Percentiles rank a stretch among this genome's conserved stretches.
Conservation (phyloP, 106 monocot genomes). For the Ottelia alismoides region DNA sequence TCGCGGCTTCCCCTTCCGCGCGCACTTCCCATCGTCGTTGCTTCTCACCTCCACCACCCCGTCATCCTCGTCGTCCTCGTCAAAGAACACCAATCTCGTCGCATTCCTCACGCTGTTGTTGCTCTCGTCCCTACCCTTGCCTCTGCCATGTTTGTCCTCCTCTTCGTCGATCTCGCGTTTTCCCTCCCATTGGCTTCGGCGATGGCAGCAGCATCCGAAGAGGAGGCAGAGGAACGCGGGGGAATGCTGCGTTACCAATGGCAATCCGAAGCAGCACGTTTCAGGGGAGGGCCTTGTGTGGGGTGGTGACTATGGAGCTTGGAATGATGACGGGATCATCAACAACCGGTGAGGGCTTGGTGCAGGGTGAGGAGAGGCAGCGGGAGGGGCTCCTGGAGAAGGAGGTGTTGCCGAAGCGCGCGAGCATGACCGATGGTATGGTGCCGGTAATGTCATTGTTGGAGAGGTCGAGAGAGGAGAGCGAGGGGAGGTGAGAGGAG, state of each 20-base stretch:
- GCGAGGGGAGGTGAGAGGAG: too few species aligned
- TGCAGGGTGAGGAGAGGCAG: slow-evolving; percentile 39
- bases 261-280: too few species aligned
- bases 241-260: slow-evolving; percentile 17
- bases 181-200: background rate
- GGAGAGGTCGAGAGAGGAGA: too few species aligned
- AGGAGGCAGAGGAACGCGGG: slow-evolving; percentile 12
- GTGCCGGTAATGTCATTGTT: too few species aligned
- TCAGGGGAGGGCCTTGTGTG: too few species aligned
- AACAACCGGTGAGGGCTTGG: slow-evolving; percentile 13
- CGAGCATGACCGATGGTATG: too few species aligned
- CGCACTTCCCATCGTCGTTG: too few species aligned
- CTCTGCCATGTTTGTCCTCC: too few species aligned
- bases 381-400: slow-evolving; percentile 8
- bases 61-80: slow-evolving; percentile 1
- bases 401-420: slow-evolving; percentile 4
- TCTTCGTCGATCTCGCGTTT: background rate
- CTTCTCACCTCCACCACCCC: slow-evolving; percentile 33
- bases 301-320: too few species aligned
- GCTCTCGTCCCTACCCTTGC: too few species aligned
- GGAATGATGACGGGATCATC: background rate
- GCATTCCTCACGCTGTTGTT: too few species aligned
- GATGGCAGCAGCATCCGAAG: slow-evolving; percentile 17
- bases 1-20: slow-evolving; percentile 50
- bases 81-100: slow-evolving; percentile 41